These are phyloP conservation scores for Leucoagaricus sp. DNA, from an alignment of 1,284 basidiomycete genomes.

Conservation along the genomic window DNA sequence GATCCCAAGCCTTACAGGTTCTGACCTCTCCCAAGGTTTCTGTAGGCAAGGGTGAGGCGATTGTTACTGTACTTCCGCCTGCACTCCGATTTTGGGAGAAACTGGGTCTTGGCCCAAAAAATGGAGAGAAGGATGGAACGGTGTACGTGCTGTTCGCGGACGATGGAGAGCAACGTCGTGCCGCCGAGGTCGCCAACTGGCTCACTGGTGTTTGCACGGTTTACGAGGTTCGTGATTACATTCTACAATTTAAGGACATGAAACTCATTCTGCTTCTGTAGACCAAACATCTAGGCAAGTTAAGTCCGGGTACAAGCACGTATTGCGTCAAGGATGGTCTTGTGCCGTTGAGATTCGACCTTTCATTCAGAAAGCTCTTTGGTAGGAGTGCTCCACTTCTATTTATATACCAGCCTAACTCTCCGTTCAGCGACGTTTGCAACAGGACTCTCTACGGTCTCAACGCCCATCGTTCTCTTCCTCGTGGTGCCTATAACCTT, in stretches of 20 bases:
- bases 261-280: slow-evolving; percentile 27
- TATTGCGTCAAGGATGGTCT: slow-evolving; percentile 54
- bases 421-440: slow-evolving; percentile 50
- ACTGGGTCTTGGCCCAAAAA: slow-evolving; percentile 68
- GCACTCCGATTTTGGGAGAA: slow-evolving; percentile 83
- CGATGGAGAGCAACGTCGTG: slow-evolving; percentile 48
- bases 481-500: slow-evolving; percentile 60
- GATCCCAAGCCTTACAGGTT: slow-evolving; percentile 25
- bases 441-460: slow-evolving; percentile 39
- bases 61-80: slow-evolving; percentile 65
- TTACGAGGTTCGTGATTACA: slow-evolving; percentile 56
- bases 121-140: slow-evolving; percentile 68
- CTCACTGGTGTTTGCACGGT: slow-evolving; percentile 48
- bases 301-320: slow-evolving; percentile 50
- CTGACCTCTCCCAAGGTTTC: slow-evolving; percentile 60
- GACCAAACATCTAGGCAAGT: slow-evolving; percentile 61
- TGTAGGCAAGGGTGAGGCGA: slow-evolving; percentile 60
- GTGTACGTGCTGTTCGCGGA: slow-evolving; percentile 68
- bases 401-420: slow-evolving; percentile 1
- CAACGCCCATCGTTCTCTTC: slow-evolving; percentile 60
- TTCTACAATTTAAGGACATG: slow-evolving; percentile 5
- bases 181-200: slow-evolving; percentile 56
- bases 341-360: slow-evolving; percentile 61
- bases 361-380: slow-evolving; percentile 62
- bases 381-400: slow-evolving; percentile 36